Evolutionary conservation across 78 protist genomes (phyloP), one percentile per base, ranked within the genome.

Genomic region (Dictyostelium intermedium): DNA sequence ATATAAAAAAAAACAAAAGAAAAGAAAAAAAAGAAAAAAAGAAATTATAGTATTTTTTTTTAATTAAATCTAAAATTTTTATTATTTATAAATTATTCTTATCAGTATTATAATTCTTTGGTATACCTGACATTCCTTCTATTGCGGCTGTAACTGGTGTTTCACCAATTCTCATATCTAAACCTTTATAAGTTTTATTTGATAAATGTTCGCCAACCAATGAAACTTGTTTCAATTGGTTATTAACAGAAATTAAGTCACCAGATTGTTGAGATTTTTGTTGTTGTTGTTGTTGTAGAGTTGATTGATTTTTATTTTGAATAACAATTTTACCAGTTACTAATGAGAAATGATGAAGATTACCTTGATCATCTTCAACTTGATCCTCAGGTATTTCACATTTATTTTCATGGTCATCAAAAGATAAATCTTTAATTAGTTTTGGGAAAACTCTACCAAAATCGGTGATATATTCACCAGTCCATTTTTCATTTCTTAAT

Each of bases 401-500:
- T 72, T 27, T 72, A 34, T 27, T 34, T 2, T 34, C 79, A 13
- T 72, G 25, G 0, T 72, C 61, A 6, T 60, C 35, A 14, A 7
- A 27, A 23, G 56, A 5, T 25, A 60, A 43, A 32, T 74, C 50
- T 5, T 91, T 83, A 25, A 56, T 14, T 27, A 76, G 23, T 2
- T 50, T 37, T 18, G 92, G 91, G 74, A 97, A 84, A 3, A 91
- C 35, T 35, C 25, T 41, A 10, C 74, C 91, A 45, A 95, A 97
- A 35, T 97, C 96, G 1, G 91, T 85, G 1, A 56, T 20, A 25
- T 87, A 91, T 37, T 63, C 91, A 11, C 97, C 97, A 7, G 91
- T 66, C 97, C 97, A 97, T 25, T 84, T 91, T 14, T 30, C 27
- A 3, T 43, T 73, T 4, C 39, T 27, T 9, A 97, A 70, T 23